A percentile compares a stretch with the other conserved stretches of the same genome.
phyloP scores from a whole-genome alignment of 2,329 filamentous ascomycete genomes.

The Chrysosporium queenslandicum region DNA sequence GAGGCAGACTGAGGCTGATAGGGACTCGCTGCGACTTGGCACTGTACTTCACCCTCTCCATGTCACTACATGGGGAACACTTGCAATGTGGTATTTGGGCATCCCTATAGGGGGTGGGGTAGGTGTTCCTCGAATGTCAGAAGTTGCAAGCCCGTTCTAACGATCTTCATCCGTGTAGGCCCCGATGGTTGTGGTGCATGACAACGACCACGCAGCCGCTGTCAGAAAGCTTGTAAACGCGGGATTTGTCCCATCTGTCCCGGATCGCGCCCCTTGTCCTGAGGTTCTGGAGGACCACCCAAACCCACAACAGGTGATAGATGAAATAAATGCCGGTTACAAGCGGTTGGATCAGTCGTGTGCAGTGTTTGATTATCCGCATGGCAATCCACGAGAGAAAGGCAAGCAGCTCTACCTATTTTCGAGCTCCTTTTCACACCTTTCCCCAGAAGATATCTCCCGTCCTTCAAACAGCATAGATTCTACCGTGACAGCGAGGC shows the following conservation, averaged over 20 bases:
- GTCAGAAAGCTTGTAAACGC: slow-evolving; percentile 19
- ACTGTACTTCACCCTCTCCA: slow-evolving; percentile 20
- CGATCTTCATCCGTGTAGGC: slow-evolving; percentile 20
- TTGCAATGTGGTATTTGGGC: slow-evolving; percentile 20
- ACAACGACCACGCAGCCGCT: slow-evolving; percentile 19
- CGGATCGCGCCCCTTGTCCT: slow-evolving; percentile 18
- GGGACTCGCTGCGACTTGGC: slow-evolving; percentile 15
- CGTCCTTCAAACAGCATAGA: neutral
- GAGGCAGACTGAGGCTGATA: slow-evolving; percentile 21
- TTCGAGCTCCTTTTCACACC: slow-evolving; percentile 18
- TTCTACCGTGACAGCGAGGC: slow-evolving; percentile 8
- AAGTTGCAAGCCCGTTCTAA: neutral
- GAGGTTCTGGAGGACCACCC: slow-evolving; percentile 11
- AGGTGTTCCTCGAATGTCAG: slow-evolving; percentile 6
- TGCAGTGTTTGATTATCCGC: slow-evolving; percentile 21
- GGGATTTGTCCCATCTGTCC: slow-evolving; percentile 19
- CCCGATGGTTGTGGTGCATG: too few relatives aligned
- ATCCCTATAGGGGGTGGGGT: slow-evolving; percentile 18
- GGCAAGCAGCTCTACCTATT: slow-evolving; percentile 15
- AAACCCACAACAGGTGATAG: slow-evolving; percentile 14
- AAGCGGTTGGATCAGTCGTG: slow-evolving; percentile 19
- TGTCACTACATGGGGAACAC: slow-evolving; percentile 19
- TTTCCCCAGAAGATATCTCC: neutral
- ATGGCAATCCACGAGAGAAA: slow-evolving; percentile 12
- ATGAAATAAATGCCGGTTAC: slow-evolving; percentile 21